A percentile compares a stretch with the other conserved stretches of the same genome.
Evolutionary conservation across 495 filamentous ascomycete species (phyloP).

Genomic region (Aspergillus diversus): DNA sequence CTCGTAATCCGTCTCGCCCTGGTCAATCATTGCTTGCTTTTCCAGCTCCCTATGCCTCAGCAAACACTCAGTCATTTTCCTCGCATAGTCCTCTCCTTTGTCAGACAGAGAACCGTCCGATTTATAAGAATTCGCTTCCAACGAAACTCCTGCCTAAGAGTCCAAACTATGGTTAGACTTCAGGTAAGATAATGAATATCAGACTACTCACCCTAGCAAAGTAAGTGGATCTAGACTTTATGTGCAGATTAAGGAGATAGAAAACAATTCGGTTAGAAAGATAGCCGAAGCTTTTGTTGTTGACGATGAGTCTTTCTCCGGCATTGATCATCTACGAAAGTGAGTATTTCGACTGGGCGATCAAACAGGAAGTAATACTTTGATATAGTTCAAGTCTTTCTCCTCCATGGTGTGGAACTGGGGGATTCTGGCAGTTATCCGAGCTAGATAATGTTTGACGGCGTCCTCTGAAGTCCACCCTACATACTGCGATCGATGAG

Average conservation of each 20-base stretch:
- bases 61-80: slow-evolving; percentile 83
- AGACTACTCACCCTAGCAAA: slow-evolving; percentile 73
- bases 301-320: slow-evolving; percentile 87
- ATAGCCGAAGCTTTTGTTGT: slow-evolving; percentile 95
- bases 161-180: slow-evolving; percentile 14
- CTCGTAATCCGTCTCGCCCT: slow-evolving; percentile 68
- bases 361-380: slow-evolving; percentile 49
- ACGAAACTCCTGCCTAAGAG: slow-evolving; percentile 60
- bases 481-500: slow-evolving; percentile 62
- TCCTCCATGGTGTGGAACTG: slow-evolving; percentile 98
- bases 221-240: slow-evolving; percentile 90
- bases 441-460: slow-evolving; percentile 83
- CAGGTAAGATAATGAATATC: not conserved
- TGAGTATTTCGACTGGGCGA: not conserved
- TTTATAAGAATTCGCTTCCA: slow-evolving; percentile 86
- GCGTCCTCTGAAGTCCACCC: slow-evolving; percentile 92
- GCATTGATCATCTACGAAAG: slow-evolving; percentile 85
- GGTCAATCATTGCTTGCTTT: slow-evolving; percentile 65
- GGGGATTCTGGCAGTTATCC: slow-evolving; percentile 90
- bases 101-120: slow-evolving; percentile 81
- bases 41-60: slow-evolving; percentile 82
- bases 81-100: slow-evolving; percentile 82
- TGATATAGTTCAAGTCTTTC: slow-evolving; percentile 91
- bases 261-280: slow-evolving; percentile 96
- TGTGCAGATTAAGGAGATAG: slow-evolving; percentile 95